Conservation (phyloP, 305 asterid species). For the Solanum hybrid region DNA sequence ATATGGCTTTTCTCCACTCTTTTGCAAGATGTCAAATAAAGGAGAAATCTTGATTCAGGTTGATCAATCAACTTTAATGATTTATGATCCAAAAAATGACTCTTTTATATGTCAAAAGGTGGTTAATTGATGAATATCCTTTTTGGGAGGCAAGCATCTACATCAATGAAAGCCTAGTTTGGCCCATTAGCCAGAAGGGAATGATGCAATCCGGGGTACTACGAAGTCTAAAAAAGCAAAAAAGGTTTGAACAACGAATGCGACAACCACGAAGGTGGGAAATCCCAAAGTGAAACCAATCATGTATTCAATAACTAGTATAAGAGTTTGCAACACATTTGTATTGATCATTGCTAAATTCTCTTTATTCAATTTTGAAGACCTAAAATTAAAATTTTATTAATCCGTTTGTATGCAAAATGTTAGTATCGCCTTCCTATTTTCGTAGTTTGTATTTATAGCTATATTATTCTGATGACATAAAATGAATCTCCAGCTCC, state of each 20-base stretch:
- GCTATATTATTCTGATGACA: not conserved
- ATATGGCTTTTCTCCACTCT: not conserved
- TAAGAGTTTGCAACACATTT: not conserved
- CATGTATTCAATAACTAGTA: not conserved
- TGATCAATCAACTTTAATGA: not conserved
- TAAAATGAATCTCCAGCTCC: not conserved
- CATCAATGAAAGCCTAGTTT: not conserved
- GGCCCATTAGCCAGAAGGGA: not conserved
- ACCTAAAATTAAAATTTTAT: not conserved
- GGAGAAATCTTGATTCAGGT: constrained; percentile 28
- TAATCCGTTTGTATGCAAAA: not conserved
- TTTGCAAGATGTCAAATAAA: constrained; percentile 21
- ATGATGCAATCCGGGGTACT: not conserved
- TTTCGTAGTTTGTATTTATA: not conserved
- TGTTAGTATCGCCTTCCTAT: not conserved
- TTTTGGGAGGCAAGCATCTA: not conserved
- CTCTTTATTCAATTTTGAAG: not conserved
- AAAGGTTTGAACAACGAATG: not conserved
- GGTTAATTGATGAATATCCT: not conserved
- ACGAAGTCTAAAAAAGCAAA: not conserved
- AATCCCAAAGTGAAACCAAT: not conserved
- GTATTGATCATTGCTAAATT: not conserved
- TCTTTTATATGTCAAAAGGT: not conserved
- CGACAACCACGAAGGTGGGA: not conserved
- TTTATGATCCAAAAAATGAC: not conserved